phyloP scores from a whole-genome alignment of 169 alveolate genomes.

The Babesia ovata region DNA sequence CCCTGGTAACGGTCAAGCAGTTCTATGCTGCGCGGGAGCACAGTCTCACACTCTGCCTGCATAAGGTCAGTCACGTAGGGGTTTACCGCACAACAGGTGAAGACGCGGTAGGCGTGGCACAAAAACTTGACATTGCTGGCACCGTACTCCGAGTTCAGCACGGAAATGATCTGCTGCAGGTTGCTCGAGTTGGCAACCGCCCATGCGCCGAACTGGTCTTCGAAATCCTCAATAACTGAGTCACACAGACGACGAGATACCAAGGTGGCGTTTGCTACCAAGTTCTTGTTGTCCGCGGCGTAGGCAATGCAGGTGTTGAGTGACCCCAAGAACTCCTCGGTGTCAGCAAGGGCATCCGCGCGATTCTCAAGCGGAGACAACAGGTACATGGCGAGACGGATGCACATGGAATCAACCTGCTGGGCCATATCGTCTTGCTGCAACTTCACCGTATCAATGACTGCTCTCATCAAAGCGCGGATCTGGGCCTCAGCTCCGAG shows the following conservation, averaged over 20 bases:
- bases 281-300: constrained; percentile 78
- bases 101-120: constrained; percentile 78
- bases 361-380: constrained; percentile 88
- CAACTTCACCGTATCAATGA: constrained; percentile 77
- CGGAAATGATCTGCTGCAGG: constrained; percentile 79
- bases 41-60: constrained; percentile 44
- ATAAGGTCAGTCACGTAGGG: constrained; percentile 73
- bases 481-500: constrained; percentile 91
- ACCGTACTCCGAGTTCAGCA: constrained; percentile 78
- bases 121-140: constrained; percentile 73
- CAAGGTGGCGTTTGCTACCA: constrained; percentile 71
- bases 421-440: constrained; percentile 82
- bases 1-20: constrained; percentile 61
- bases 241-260: constrained; percentile 76
- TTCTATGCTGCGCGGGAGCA: constrained; percentile 46
- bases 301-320: constrained; percentile 76
- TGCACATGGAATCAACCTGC: constrained; percentile 82
- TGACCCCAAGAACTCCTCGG: constrained; percentile 85
- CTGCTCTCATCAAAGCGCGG: constrained; percentile 83
- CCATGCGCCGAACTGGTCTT: constrained; percentile 92
- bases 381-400: constrained; percentile 84
- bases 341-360: constrained; percentile 85
- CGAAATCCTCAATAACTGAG: constrained; percentile 79
- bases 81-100: constrained; percentile 82
- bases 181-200: constrained; percentile 87